Base-by-base conservation (phyloP, 2,329 filamentous ascomycete genomes). In the Diaporthe helianthi region DNA sequence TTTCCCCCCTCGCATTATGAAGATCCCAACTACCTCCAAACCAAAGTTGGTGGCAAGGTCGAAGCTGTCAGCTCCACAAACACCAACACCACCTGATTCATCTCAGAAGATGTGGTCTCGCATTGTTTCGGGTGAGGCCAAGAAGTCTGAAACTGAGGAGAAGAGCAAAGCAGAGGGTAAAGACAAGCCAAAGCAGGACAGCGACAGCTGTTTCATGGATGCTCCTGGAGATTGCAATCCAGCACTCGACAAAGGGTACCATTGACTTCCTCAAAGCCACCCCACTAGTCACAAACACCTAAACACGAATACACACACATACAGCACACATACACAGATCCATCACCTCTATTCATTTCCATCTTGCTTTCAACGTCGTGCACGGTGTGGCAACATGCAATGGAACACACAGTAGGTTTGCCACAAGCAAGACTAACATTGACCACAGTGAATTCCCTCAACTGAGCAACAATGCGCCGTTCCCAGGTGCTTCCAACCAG, bases 361-460 rank as follows among this genome's bases (percentile, higher is more conserved):
- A 22, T 15, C n/a, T 15, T 67, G 12, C 22, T 13, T 31, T 24
- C 52, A 38, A 15, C 36, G n/a, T 38, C 36, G 13, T 15, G 17
- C 36, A 6, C 17, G 36, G 5, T 38, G n/a, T 22, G 26, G 10
- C 17, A 36, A 17, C 17, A 36, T 22, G 13, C 29, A 2, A 24
- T 15, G 5, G 17, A 13, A 29, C 13, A 63, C 4, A 10, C 7
- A 36, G 17, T 4, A 10, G 7, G 13, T 24, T 49, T 12, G 26
- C 2, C 15, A 13, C 7, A 26, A 13, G 12, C 10, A 36, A 49
- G 5, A 36, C 58, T 63, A 26, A 65, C 79, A 80, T 63, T 68
- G 67, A 33, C 70, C 65, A 60, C 71, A 91, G 89, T 71, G 89
- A 91, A 76, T 91, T 91, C 67, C 89, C 89, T 10, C 89, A 88